Evolutionary conservation across 768 basidiomycete species (phyloP).

Genomic region (Calocera cornea): DNA sequence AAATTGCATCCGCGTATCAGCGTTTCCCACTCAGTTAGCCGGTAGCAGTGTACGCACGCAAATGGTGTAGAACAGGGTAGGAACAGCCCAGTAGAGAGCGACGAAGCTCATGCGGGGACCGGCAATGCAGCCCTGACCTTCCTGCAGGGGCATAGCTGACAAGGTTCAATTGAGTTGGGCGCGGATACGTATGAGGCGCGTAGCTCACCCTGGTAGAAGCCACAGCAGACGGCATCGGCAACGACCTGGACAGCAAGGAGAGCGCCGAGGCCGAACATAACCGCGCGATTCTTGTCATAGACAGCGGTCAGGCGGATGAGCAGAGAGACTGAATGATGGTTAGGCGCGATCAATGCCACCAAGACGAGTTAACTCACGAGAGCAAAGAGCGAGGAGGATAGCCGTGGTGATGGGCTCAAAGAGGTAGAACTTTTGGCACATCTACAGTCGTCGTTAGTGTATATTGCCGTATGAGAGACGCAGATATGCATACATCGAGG

Average conservation of each 20-base stretch:
- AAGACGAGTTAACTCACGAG: slow-evolving; percentile 28
- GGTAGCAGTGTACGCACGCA: slow-evolving; percentile 36
- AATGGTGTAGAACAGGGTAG: slow-evolving; percentile 55
- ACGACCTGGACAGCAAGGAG: slow-evolving; percentile 57
- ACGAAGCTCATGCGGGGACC: slow-evolving; percentile 72
- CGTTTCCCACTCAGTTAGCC: not conserved
- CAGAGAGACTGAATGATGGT: slow-evolving; percentile 38
- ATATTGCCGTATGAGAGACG: not conserved
- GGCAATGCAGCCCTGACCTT: slow-evolving; percentile 74
- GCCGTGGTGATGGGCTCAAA: slow-evolving; percentile 82
- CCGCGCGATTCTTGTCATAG: slow-evolving; percentile 46
- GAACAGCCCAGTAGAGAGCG: slow-evolving; percentile 71
- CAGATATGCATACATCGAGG: slow-evolving; percentile 31
- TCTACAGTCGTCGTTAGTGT: slow-evolving; percentile 23
- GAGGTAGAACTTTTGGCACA: slow-evolving; percentile 58
- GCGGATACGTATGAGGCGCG: not conserved
- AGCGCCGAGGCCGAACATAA: slow-evolving; percentile 42
- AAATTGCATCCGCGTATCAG: slow-evolving; percentile 1
- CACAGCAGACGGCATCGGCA: slow-evolving; percentile 59
- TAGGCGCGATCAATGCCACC: too few species aligned
- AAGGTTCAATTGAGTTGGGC: slow-evolving; percentile 1
- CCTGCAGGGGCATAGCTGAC: slow-evolving; percentile 52
- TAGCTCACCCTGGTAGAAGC: slow-evolving; percentile 59
- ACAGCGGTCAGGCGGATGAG: slow-evolving; percentile 69
- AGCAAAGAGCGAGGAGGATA: slow-evolving; percentile 58